A percentile compares a stretch with the other conserved stretches of the same genome.
Conservation (phyloP, 1,284 basidiomycete genomes). For the Sporisorium exsertum region DNA sequence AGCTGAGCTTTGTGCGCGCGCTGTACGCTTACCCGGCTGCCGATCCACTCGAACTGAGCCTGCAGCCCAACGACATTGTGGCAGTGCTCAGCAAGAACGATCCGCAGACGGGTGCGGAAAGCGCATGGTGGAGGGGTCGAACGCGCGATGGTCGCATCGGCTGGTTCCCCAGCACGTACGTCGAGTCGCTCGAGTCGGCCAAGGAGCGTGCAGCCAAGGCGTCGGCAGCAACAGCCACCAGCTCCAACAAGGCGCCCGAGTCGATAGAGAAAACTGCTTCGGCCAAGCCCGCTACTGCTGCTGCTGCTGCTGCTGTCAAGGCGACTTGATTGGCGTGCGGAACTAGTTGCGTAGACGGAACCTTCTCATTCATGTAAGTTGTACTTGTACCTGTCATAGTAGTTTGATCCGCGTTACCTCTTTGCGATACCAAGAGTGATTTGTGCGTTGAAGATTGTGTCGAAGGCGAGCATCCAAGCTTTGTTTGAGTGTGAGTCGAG, state of each 20-base stretch:
- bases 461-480: too few relatives aligned
- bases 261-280: slow-evolving; percentile 24
- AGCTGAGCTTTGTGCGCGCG: slow-evolving; percentile 87
- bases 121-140: slow-evolving; percentile 95
- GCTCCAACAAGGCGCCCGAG: slow-evolving; percentile 13
- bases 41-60: slow-evolving; percentile 79
- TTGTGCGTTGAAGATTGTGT: not conserved
- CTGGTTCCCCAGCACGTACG: slow-evolving; percentile 87
- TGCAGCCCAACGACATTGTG: slow-evolving; percentile 92
- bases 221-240: slow-evolving; percentile 9
- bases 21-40: slow-evolving; percentile 79
- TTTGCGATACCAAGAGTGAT: not conserved
- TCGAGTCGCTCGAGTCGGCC: slow-evolving; percentile 67
- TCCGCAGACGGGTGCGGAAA: slow-evolving; percentile 74
- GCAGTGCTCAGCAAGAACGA: slow-evolving; percentile 82
- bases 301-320: slow-evolving; percentile 34
- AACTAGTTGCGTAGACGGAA: not conserved
- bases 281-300: slow-evolving; percentile 20
- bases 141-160: slow-evolving; percentile 92
- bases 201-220: slow-evolving; percentile 60
- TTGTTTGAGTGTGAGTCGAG: too few relatives aligned
- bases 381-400: slow-evolving; percentile 10
- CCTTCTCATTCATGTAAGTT: not conserved
- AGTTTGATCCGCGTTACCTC: not conserved
- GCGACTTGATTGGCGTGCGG: slow-evolving; percentile 17